Base-by-base conservation (phyloP, 768 basidiomycete genomes). In the Leucocoprinus sp. region DNA sequence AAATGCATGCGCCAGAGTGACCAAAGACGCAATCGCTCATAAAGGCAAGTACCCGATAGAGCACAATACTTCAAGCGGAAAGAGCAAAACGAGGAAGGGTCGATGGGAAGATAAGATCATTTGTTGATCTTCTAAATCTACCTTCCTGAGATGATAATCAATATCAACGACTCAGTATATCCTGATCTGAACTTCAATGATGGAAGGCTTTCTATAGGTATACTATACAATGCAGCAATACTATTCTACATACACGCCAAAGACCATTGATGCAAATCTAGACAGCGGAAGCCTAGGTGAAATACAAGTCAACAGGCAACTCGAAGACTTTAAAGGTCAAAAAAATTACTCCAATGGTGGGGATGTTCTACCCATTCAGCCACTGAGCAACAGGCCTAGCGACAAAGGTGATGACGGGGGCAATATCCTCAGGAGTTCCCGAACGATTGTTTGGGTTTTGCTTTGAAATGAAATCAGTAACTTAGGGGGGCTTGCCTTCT, bases 281-380 rank as follows among this genome's bases (percentile, higher is more conserved):
- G 9, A 41, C 39, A 42, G 39, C 34, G 34, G 42, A 48, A 1
- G 39, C 46, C 46, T 48, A 27, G 17, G 11, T 6, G 27, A 22
- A 9, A 4, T n/a, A 6, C 18, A 12, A 6, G 12, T 45, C 33
- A 42, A 18, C 3, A n/a, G 15, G 4, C 35, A 8, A 14, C 4
- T 11, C 8, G 23, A 19, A 35, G 19, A 17, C 27, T 34, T 42
- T 17, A 37, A 8, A 4, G 1, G 26, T 9, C 4, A 63, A n/a
- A n/a, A n/a, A n/a, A n/a, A 75, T 60, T 45, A 76, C 80, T 54
- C 80, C 78, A 53, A 78, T 76, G 9, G 74, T 71, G 14, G 67
- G 60, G n/a, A 78, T 62, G 49, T 71, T 76, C 57, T 78, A 75
- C 0, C 77, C 76, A 50, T 73, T 78, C 6, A 78, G 60, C 78